Conservation (phyloP, 495 filamentous ascomycete genomes). For the Penicillium canescens region DNA sequence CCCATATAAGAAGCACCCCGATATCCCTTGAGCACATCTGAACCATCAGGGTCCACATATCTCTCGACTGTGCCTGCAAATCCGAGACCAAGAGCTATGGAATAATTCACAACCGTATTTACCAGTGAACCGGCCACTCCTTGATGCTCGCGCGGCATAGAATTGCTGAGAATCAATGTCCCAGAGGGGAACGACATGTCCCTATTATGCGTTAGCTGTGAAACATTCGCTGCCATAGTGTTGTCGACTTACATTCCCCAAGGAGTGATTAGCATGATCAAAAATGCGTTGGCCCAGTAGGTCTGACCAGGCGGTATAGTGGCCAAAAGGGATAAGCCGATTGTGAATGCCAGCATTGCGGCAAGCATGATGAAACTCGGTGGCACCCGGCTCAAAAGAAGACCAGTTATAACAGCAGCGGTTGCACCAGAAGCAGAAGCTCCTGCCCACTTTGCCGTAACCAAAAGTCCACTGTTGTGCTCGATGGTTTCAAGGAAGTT, state of each 20-base stretch:
- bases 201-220: slow-evolving; percentile 18
- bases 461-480: slow-evolving; percentile 33
- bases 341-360: slow-evolving; percentile 42
- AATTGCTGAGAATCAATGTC: slow-evolving; percentile 36
- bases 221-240: slow-evolving; percentile 17
- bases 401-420: slow-evolving; percentile 44
- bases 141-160: slow-evolving; percentile 38
- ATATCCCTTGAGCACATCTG: slow-evolving; percentile 36
- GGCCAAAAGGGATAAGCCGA: slow-evolving; percentile 36
- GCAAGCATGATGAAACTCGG: slow-evolving; percentile 52
- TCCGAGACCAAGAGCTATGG: slow-evolving; percentile 64
- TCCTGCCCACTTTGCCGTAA: slow-evolving; percentile 37
- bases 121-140: slow-evolving; percentile 60
- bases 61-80: slow-evolving; percentile 64
- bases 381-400: slow-evolving; percentile 37
- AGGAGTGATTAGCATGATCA: slow-evolving; percentile 46
- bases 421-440: slow-evolving; percentile 35
- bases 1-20: slow-evolving; percentile 39
- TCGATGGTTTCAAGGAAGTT: slow-evolving; percentile 39
- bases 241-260: slow-evolving; percentile 57
- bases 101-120: slow-evolving; percentile 66
- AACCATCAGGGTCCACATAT: slow-evolving; percentile 47
- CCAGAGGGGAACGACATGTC: slow-evolving; percentile 42
- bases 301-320: slow-evolving; percentile 38
- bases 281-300: slow-evolving; percentile 49